Evolutionary conservation across 2,329 filamentous ascomycete species (phyloP), one percentile per base, ranked within the genome.

Genomic region (Orbilia quercus): DNA sequence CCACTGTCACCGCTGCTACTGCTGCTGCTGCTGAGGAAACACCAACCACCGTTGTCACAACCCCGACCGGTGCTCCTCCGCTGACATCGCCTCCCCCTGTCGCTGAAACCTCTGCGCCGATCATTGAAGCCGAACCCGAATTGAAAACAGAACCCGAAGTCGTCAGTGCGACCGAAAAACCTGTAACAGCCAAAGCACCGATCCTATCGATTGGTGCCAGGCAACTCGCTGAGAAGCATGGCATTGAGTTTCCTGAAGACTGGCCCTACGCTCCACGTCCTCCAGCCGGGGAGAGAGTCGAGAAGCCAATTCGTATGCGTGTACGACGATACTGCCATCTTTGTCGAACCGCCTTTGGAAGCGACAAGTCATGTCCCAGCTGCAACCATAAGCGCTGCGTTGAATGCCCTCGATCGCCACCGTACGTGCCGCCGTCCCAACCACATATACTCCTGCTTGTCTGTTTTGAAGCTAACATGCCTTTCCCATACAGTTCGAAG

Each of bases 351-450:
- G 86, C 86, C 22, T 96, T 94, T 80, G 89, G 90, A 64, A 81
- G 85, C 18, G 86, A 89, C 77, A 92, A 89, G 81, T 84, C 89
- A 71, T 96, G 93, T 81, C 81, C 85, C 75, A 87, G 86, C 76
- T 97, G 93, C 82, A 85, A 90, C 77, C 93, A 97, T 81, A 83
- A 84, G 50, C 87, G 91, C 76, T 97, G 93, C 85, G 90, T 87
- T 79, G 88, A 90, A 78, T 97, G 93, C 80, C 86, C 88, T 25
- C 88, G 91, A 63, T 87, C 90, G 77, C 92, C 92, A 40, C 55
- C 59, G 34, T 76, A 77, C 62, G 76, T 69, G n/a, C 7, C 31
- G 38, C 18, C 11, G 23, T 9, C 1, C 22, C 25, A 36, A 12
- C 9, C 36, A n/a, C n/a, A 11, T 16, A 16, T 9, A 23, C 18